phyloP scores from a whole-genome alignment of 2,329 filamentous ascomycete species.

The Colletotrichum euphorbiae region DNA sequence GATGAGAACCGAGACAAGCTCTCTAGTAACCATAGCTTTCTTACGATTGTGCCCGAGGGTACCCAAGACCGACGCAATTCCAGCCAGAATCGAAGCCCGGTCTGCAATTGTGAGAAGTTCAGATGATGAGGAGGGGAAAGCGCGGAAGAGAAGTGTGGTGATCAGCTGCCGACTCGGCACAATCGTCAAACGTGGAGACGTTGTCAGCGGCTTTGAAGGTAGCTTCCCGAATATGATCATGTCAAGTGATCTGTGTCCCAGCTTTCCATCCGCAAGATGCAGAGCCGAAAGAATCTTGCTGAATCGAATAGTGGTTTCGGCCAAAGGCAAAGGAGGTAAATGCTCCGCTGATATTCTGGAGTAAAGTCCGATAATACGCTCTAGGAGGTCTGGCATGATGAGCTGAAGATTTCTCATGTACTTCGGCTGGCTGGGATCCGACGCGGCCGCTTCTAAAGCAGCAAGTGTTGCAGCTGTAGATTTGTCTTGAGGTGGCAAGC shows the following conservation, averaged over 20 bases:
- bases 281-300: conserved; percentile 76
- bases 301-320: conserved; percentile 79
- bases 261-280: conserved; percentile 72
- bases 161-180: conserved; percentile 72
- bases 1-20: conserved; percentile 85
- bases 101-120: conserved; percentile 80
- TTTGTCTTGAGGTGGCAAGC: conserved; percentile 64
- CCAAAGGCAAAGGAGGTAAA: conserved; percentile 76
- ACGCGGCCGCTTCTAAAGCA: conserved; percentile 44
- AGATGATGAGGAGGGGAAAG: conserved; percentile 74
- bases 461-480: conserved; percentile 42
- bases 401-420: conserved; percentile 66
- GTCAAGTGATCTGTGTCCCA: conserved; percentile 71
- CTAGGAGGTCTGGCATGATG: conserved; percentile 78
- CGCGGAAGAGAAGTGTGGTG: conserved; percentile 72
- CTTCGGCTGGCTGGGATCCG: conserved; percentile 60
- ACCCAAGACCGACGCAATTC: conserved; percentile 87
- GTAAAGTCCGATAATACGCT: conserved; percentile 80
- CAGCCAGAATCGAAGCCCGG: conserved; percentile 82
- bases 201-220: conserved; percentile 61
- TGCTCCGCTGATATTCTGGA: conserved; percentile 76
- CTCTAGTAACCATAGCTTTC: conserved; percentile 89
- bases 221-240: conserved; percentile 74
- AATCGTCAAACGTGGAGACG: conserved; percentile 67
- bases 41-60: conserved; percentile 85